Percentiles rank a stretch among this genome's conserved stretches.
Conservation (phyloP, 2,329 filamentous ascomycete genomes). For the Hypoxylon sp. region DNA sequence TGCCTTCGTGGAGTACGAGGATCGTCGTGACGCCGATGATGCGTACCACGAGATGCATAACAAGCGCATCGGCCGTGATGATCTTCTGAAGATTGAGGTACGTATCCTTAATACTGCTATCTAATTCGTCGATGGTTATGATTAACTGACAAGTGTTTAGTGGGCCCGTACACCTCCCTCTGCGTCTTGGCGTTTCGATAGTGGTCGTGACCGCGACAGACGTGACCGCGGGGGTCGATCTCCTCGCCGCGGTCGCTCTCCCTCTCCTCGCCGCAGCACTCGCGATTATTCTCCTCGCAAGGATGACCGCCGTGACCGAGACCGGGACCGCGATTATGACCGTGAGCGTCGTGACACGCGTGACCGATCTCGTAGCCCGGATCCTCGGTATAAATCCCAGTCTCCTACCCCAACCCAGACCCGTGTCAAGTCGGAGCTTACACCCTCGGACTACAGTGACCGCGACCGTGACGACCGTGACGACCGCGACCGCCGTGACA, state of each 20-base stretch:
- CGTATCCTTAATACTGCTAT: neutral
- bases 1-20: constrained; percentile 99
- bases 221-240: constrained; percentile 68
- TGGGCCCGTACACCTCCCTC: constrained; percentile 99
- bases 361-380: constrained; percentile 81
- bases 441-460: constrained; percentile 54
- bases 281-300: constrained; percentile 89
- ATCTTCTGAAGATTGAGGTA: constrained; percentile 98
- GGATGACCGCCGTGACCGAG: constrained; percentile 85
- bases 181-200: constrained; percentile 98
- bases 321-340: constrained; percentile 70
- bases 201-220: constrained; percentile 80
- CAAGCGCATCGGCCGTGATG: constrained; percentile 96
- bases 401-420: constrained; percentile 5
- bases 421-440: constrained; percentile 22
- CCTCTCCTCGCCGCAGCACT: constrained; percentile 80
- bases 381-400: constrained; percentile 55
- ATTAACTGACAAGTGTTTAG: constrained; percentile 62
- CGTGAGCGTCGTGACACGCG: constrained; percentile 67
- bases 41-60: constrained; percentile 99
- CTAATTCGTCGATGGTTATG: constrained; percentile 9
- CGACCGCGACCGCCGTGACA: constrained; percentile 80
- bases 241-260: constrained; percentile 78
- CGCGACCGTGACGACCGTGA: constrained; percentile 76
- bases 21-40: constrained; percentile 96